Percentiles rank a stretch among this genome's conserved stretches.
These are phyloP conservation scores for Solanum appendiculatum DNA, from an alignment of 257 asterid species.

Conservation along the genomic window DNA sequence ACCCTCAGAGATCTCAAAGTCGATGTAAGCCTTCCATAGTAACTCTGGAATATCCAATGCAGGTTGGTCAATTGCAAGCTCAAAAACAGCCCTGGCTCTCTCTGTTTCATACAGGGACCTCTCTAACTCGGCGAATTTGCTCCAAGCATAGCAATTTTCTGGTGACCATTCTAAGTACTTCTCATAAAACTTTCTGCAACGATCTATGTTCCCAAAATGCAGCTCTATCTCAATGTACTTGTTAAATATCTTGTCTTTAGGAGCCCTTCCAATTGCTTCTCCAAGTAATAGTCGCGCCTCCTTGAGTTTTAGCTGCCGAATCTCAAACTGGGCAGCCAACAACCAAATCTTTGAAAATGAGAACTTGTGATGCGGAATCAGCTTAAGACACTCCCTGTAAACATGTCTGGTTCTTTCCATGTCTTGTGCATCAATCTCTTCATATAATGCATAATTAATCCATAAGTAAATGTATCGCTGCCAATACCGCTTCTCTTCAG, in stretches of 20 bases:
- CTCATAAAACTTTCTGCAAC: conserved; percentile 18
- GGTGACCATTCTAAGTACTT: conserved; percentile 54
- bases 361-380: no score
- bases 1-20: conserved; percentile 77
- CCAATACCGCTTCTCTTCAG: no score
- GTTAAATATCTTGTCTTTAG: conserved; percentile 31
- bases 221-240: background rate
- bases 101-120: conserved; percentile 20
- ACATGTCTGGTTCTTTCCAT: no score
- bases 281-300: conserved; percentile 23
- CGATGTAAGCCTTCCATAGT: conserved; percentile 32
- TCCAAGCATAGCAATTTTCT: conserved; percentile 55
- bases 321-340: no score
- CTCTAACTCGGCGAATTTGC: conserved; percentile 49
- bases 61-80: conserved; percentile 46
- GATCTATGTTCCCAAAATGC: no score
- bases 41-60: conserved; percentile 1
- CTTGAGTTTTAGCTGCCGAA: background rate
- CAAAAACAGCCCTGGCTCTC: background rate
- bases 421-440: no score
- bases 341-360: no score
- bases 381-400: no score
- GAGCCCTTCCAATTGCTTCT: conserved; percentile 21
- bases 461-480: no score
- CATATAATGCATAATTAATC: no score